Evolutionary conservation across 768 basidiomycete genomes (phyloP).

Genomic region (Phaeolepiota aurea): DNA sequence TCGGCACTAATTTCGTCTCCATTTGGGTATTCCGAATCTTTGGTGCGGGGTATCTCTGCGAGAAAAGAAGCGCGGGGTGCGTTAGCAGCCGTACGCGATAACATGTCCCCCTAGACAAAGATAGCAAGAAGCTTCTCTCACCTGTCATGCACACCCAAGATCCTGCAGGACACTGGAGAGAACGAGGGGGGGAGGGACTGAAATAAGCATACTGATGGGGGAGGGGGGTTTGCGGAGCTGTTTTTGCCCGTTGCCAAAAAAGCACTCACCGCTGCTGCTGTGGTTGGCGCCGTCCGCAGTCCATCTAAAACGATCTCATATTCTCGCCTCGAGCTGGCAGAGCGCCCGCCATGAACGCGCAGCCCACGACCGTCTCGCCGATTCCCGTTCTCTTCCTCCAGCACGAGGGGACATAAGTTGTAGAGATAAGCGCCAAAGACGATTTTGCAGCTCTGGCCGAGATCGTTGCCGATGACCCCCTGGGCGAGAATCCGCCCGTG

Average conservation of each 20-base stretch:
- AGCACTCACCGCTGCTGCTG: constrained; percentile 1
- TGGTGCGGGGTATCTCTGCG: not conserved
- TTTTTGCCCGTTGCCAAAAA: no score
- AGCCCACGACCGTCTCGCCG: not conserved
- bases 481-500: constrained; percentile 3
- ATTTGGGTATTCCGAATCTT: no score
- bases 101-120: no score
- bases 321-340: not conserved
- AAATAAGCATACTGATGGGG: not conserved
- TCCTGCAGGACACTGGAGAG: constrained; percentile 11
- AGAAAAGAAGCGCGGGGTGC: not conserved
- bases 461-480: constrained; percentile 5
- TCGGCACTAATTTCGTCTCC: not conserved
- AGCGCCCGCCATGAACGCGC: not conserved
- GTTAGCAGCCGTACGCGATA: no score
- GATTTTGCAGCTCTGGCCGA: constrained; percentile 5
- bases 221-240: no score
- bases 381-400: no score
- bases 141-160: constrained; percentile 22
- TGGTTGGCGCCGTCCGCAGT: not conserved
- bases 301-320: constrained; percentile 4
- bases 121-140: constrained; percentile 9
- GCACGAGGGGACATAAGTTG: constrained; percentile 8
- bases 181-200: not conserved
- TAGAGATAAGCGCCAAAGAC: constrained; percentile 4